Base-by-base conservation (phyloP, 129 eudicot species). In the Arctium lappa region DNA sequence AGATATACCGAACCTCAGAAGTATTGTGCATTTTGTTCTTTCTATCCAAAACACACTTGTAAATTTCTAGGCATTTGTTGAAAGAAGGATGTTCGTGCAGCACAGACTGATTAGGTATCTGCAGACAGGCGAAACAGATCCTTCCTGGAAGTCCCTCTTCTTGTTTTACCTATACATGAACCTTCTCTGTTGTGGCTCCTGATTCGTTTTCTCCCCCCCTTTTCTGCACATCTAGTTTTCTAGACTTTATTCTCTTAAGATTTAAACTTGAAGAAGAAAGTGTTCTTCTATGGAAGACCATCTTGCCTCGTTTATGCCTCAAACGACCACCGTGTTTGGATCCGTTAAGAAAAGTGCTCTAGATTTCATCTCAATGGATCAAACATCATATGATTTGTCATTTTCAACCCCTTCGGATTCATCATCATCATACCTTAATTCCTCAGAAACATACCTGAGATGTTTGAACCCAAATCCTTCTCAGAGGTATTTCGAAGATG, bases 151-250 rank as follows among this genome's bases (percentile, higher is more conserved):
- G 74, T 86, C 86, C 82, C 80, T 88, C 85, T 77, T 85, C 86
- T 86, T 91, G 87, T 89, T 91, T 77, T 87, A 69, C 50, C 80
- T 87, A 33, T 87, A 79, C 69, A 83, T 83, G 84, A 76, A 85
- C 18, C 93, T 91, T 84, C 71, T 88, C 72, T 85, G 90, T 84
- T 87, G 78, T 46, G 91, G 89, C 9, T 91, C 91, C 38, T 89
- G 87, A 91, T 72, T 39, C 81, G 2, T 56, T 69, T 87, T 77
- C 46, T 83, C 33, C 22, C 36, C 36, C 46, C 48, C 71, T 44
- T 73, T 83, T 71, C 36, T 70, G 44, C 29, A 70, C 6, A 27
- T 77, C 77, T 37, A 34, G 15, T 13, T 72, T 46, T 65, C 50
- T 44, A 42, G 66, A 36, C 46, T 76, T 78, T 62, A 42, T 31